Conservation (phyloP, 148 eudicot genomes). For the Simmondsia chinensis region DNA sequence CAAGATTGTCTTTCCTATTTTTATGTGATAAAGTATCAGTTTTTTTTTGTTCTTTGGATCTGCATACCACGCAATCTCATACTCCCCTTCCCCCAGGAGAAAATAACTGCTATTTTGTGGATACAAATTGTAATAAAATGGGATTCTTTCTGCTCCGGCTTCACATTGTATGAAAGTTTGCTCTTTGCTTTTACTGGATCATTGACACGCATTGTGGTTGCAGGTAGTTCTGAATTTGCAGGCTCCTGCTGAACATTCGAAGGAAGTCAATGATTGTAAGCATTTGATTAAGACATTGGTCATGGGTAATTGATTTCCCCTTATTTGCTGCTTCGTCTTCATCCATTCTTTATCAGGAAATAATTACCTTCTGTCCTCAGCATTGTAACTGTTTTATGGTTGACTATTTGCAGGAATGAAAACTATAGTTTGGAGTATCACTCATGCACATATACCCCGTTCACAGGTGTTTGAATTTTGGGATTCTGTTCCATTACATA, state of each 20-base stretch:
- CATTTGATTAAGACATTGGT: constrained; percentile 91
- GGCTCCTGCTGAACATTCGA: constrained; percentile 78
- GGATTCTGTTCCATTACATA: background rate
- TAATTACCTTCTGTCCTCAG: no score
- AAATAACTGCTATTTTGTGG: no score
- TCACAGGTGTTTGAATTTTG: constrained; percentile 49
- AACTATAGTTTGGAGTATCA: constrained; percentile 97
- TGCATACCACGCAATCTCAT: no score
- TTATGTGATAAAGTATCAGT: no score
- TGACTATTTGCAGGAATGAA: constrained; percentile 80
- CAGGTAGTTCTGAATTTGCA: constrained; percentile 93
- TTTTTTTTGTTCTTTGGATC: no score
- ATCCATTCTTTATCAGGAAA: background rate
- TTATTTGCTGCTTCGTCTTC: background rate
- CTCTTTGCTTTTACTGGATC: background rate
- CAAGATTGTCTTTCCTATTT: no score
- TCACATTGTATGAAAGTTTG: background rate
- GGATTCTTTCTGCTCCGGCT: no score
- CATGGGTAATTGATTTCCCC: constrained; percentile 49
- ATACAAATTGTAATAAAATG: no score
- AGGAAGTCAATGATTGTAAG: constrained; percentile 92
- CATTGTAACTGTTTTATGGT: no score
- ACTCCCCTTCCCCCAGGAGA: no score
- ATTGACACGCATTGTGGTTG: constrained; percentile 16
- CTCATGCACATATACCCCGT: constrained; percentile 87